These are phyloP conservation scores for Chalaropsis thielavioides DNA, from an alignment of 2,329 filamentous ascomycete genomes.

Conservation along the genomic window DNA sequence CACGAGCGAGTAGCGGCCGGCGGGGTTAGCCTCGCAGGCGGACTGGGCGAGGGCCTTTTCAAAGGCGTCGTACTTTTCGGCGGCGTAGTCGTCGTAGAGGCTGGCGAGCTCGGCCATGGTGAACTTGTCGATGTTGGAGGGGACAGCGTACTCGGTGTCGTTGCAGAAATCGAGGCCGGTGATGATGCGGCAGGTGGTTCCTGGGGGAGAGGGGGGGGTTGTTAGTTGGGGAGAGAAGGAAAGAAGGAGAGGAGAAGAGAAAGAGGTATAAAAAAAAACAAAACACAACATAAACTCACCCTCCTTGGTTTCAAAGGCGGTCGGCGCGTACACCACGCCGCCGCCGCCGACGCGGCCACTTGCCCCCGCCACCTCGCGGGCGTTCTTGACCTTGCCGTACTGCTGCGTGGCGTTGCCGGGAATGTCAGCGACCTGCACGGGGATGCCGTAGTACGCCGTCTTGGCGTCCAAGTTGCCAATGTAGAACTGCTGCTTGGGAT, in stretches of 20 bases:
- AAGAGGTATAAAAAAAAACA: not conserved
- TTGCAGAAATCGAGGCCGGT: constrained; percentile 81
- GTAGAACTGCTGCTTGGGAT: constrained; percentile 80
- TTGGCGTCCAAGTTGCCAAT: constrained; percentile 59
- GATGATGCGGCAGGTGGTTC: constrained; percentile 71
- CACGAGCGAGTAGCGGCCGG: constrained; percentile 68
- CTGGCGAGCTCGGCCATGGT: constrained; percentile 45
- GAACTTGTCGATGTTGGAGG: constrained; percentile 54
- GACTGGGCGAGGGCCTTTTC: constrained; percentile 68
- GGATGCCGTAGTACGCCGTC: constrained; percentile 55
- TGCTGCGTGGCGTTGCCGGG: constrained; percentile 31
- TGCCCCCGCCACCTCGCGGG: not conserved
- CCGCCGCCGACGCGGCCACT: constrained; percentile 47
- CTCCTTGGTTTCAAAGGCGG: constrained; percentile 63
- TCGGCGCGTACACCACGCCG: constrained; percentile 56
- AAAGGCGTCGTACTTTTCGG: constrained; percentile 59
- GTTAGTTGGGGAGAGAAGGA: not conserved
- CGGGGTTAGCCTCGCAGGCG: constrained; percentile 61
- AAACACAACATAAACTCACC: constrained; percentile 36
- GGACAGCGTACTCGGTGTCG: constrained; percentile 81
- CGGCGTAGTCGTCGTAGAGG: constrained; percentile 67
- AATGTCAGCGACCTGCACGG: constrained; percentile 46
- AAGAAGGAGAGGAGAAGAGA: not conserved
- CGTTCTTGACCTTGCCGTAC: constrained; percentile 13
- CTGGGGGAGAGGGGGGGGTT: constrained; percentile 26